These are phyloP conservation scores for Fusarium subglutinans DNA, from an alignment of 2,329 filamentous ascomycete species.

Conservation along the genomic window DNA sequence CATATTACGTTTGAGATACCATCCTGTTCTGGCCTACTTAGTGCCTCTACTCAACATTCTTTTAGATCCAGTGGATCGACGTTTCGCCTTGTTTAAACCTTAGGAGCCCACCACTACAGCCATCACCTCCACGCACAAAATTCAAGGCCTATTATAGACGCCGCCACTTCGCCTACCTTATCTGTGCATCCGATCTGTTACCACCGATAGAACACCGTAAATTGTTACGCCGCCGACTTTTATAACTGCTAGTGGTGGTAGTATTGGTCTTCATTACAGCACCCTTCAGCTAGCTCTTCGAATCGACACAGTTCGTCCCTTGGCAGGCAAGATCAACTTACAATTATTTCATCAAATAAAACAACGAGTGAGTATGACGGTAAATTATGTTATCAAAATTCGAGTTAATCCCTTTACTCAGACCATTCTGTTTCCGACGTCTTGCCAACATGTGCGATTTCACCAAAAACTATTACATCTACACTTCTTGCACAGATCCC, in stretches of 20 bases:
- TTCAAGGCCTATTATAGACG: constrained; percentile 14
- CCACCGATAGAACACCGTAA: background rate
- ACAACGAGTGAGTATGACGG: background rate
- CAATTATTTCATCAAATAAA: background rate
- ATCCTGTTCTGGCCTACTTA: background rate
- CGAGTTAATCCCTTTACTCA: background rate
- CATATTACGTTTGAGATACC: constrained; percentile 2
- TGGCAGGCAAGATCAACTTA: background rate
- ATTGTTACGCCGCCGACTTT: background rate
- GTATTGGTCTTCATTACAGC: background rate
- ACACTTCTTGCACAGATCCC: constrained; percentile 74
- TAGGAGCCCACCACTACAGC: constrained; percentile 13
- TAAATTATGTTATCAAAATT: background rate
- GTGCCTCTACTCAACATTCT: background rate
- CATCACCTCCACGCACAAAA: constrained; percentile 6
- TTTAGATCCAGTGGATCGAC: constrained; percentile 14
- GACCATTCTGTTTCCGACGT: background rate
- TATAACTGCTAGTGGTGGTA: background rate
- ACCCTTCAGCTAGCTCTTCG: background rate
- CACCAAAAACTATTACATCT: constrained; percentile 81
- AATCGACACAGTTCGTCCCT: background rate
- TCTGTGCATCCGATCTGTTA: constrained; percentile 4
- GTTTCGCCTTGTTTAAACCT: constrained; percentile 18
- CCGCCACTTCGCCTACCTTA: constrained; percentile 10
- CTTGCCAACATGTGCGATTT: constrained; percentile 66